phyloP scores from a whole-genome alignment of 2,329 filamentous ascomycete species.

The Calonectria ilicicola region DNA sequence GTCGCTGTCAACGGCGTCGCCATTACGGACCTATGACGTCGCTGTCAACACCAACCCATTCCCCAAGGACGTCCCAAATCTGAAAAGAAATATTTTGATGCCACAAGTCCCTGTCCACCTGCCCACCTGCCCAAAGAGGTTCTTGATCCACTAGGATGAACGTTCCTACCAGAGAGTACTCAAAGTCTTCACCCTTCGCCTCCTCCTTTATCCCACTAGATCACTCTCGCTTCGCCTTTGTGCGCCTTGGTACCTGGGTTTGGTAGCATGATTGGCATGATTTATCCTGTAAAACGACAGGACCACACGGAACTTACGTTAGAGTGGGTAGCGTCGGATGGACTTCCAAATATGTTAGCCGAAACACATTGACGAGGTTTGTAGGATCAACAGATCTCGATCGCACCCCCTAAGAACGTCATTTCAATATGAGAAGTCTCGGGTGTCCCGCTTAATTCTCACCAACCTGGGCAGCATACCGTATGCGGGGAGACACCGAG shows the following conservation, averaged over 20 bases:
- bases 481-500: neutral
- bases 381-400: neutral
- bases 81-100: neutral
- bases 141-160: neutral
- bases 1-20: conserved; percentile 14
- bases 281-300: neutral
- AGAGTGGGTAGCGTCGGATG: neutral
- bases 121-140: neutral
- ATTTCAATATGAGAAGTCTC: neutral
- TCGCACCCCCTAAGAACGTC: neutral
- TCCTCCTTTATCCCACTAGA: conserved; percentile 21
- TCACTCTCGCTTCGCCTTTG: neutral
- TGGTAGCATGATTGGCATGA: neutral
- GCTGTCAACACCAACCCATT: neutral
- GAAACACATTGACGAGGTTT: neutral
- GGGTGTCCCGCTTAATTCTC: neutral
- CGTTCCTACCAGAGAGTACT: neutral
- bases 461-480: neutral
- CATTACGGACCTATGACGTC: conserved; percentile 27
- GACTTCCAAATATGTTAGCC: neutral
- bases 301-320: neutral
- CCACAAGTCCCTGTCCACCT: neutral
- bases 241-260: neutral
- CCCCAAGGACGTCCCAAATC: neutral
- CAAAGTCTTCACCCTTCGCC: neutral